phyloP scores from a whole-genome alignment of 2,329 filamentous ascomycete species.

The Aureobasidium leucospermi region DNA sequence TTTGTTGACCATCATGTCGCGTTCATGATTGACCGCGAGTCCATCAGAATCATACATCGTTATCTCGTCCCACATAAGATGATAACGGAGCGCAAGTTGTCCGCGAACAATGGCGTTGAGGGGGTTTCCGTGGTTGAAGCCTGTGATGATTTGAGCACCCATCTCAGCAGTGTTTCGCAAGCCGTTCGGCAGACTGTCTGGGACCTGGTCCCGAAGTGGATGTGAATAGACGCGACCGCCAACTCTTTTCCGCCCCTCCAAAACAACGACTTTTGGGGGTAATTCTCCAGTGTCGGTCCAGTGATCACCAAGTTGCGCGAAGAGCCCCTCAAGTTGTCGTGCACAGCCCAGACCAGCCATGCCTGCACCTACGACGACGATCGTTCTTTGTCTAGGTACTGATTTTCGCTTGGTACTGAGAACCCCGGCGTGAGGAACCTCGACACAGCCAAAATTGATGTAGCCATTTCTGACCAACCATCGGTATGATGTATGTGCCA shows the following conservation, averaged over 20 bases:
- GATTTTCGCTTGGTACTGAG: conserved; percentile 21
- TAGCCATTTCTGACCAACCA: conserved; percentile 89
- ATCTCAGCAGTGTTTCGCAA: conserved; percentile 80
- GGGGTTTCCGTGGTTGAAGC: conserved; percentile 92
- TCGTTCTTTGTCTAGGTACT: conserved; percentile 56
- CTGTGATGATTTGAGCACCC: conserved; percentile 96
- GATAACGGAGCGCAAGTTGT: conserved; percentile 80
- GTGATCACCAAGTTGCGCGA: conserved; percentile 66
- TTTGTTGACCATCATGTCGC: conserved; percentile 79
- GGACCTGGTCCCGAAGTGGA: conserved; percentile 53
- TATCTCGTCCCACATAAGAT: conserved; percentile 69
- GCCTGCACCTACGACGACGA: conserved; percentile 87
- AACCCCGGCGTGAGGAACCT: conserved; percentile 45
- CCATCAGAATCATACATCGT: conserved; percentile 85
- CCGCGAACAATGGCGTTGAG: conserved; percentile 84
- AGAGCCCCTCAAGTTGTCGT: conserved; percentile 80
- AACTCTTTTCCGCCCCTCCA: conserved; percentile 81
- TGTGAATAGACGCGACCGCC: conserved; percentile 92
- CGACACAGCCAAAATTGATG: conserved; percentile 91
- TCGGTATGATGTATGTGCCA: conserved; percentile 81
- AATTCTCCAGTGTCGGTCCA: conserved; percentile 60
- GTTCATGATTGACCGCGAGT: conserved; percentile 65
- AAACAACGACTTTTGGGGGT: conserved; percentile 65
- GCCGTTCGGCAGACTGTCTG: conserved; percentile 43
- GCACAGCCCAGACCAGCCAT: conserved; percentile 89